Evolutionary conservation across 352 stramenopile genomes (phyloP).

Genomic region (Globisporangium canariense): DNA sequence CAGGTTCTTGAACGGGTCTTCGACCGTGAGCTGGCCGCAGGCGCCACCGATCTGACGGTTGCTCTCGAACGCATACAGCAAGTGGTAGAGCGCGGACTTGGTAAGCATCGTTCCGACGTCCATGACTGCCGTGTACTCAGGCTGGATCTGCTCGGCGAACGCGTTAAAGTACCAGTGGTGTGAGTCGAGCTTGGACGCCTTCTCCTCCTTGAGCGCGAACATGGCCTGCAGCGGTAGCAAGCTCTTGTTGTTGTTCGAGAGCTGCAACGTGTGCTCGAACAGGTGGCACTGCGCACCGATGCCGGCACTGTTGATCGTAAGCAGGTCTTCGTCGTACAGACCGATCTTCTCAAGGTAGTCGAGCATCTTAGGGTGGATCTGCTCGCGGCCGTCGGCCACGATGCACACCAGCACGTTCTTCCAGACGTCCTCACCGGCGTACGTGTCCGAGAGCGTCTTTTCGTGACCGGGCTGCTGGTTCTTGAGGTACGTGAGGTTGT

Average conservation of each 20-base stretch:
- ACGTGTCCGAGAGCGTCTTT: constrained; percentile 35
- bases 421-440: constrained; percentile 70
- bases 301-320: constrained; percentile 83
- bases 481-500: constrained; percentile 75
- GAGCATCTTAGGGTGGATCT: constrained; percentile 76
- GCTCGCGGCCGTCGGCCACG: constrained; percentile 71
- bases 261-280: constrained; percentile 83
- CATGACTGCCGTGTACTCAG: constrained; percentile 80
- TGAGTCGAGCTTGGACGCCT: constrained; percentile 80
- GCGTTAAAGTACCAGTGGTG: constrained; percentile 86
- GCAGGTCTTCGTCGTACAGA: constrained; percentile 80
- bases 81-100: constrained; percentile 72
- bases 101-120: constrained; percentile 85
- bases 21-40: constrained; percentile 77
- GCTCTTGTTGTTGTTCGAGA: constrained; percentile 64
- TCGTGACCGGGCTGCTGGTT: constrained; percentile 31
- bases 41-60: constrained; percentile 81
- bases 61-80: constrained; percentile 73
- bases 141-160: constrained; percentile 80
- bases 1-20: constrained; percentile 79
- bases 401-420: constrained; percentile 82
- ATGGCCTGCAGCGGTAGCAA: constrained; percentile 72
- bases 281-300: constrained; percentile 80
- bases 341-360: constrained; percentile 73
- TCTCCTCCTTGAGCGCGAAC: constrained; percentile 81